These are phyloP conservation scores for Blastobotrys buckinghamii DNA, from an alignment of 1,139 yeast genomes.

Conservation along the genomic window DNA sequence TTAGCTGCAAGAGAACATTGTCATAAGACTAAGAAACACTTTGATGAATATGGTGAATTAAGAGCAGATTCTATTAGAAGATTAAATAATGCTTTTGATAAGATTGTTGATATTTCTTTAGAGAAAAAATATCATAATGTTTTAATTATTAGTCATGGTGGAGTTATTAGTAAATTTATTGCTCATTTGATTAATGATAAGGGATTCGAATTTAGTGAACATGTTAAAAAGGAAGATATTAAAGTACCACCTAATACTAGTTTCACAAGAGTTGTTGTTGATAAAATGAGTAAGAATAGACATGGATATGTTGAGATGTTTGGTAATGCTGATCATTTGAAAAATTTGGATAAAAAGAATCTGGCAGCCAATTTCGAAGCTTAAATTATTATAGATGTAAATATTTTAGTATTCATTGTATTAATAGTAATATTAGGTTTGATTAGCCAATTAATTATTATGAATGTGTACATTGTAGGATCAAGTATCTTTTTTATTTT, in stretches of 20 bases:
- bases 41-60: slow-evolving; percentile 53
- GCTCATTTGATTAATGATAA: slow-evolving; percentile 40
- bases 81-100: slow-evolving; percentile 45
- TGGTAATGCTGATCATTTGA: slow-evolving; percentile 25
- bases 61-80: slow-evolving; percentile 44
- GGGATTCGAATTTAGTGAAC: slow-evolving; percentile 36
- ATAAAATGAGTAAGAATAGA: slow-evolving; percentile 11
- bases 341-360: not conserved
- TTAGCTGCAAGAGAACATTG: slow-evolving; percentile 60
- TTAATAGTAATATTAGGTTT: too few relatives aligned
- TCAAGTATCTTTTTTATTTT: too few relatives aligned
- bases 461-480: too few relatives aligned
- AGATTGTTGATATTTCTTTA: slow-evolving; percentile 38
- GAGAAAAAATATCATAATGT: slow-evolving; percentile 42
- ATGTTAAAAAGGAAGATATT: slow-evolving; percentile 40
- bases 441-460: too few relatives aligned
- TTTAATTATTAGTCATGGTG: slow-evolving; percentile 77
- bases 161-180: slow-evolving; percentile 61
- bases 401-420: not conserved
- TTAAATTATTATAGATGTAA: not conserved
- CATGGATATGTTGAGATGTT: slow-evolving; percentile 20
- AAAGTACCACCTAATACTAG: slow-evolving; percentile 71
- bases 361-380: not conserved
- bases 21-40: slow-evolving; percentile 40
- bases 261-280: slow-evolving; percentile 51